phyloP scores from a whole-genome alignment of 2,329 filamentous ascomycete genomes.

The Penicillium paneum region DNA sequence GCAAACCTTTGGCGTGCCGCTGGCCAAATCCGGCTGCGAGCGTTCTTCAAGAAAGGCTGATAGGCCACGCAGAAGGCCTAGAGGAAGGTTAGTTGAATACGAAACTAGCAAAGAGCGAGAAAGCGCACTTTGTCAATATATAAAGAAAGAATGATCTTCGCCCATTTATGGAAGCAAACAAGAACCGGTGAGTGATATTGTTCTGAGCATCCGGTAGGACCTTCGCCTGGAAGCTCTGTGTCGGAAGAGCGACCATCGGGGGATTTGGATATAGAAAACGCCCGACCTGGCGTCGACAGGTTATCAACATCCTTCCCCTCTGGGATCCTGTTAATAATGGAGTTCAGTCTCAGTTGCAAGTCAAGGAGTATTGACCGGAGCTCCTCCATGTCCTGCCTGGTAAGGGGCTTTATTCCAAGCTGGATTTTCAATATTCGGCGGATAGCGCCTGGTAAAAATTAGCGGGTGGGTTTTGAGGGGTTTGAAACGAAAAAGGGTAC shows the following conservation, averaged over 20 bases:
- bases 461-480: neutral
- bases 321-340: conserved; percentile 44
- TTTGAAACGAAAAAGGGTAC: conserved; percentile 14
- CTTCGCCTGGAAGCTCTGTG: conserved; percentile 36
- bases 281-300: conserved; percentile 19
- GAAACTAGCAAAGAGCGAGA: neutral
- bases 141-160: conserved; percentile 44
- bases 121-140: conserved; percentile 43
- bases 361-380: conserved; percentile 42
- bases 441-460: conserved; percentile 34
- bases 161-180: conserved; percentile 48
- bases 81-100: conserved; percentile 1
- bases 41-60: conserved; percentile 49
- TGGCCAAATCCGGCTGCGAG: conserved; percentile 47
- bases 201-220: conserved; percentile 36
- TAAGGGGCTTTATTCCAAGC: conserved; percentile 44
- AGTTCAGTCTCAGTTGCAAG: conserved; percentile 42
- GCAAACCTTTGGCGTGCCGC: conserved; percentile 45
- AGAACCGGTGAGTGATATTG: conserved; percentile 45
- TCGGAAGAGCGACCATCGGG: conserved; percentile 28
- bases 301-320: conserved; percentile 25
- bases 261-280: conserved; percentile 28
- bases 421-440: conserved; percentile 46
- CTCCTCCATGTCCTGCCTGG: conserved; percentile 45
- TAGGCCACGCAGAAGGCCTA: conserved; percentile 48